A percentile compares a stretch with the other conserved stretches of the same genome.
Evolutionary conservation across 345 rosid species (phyloP).

Genomic region (Pseudoturritis turrita): DNA sequence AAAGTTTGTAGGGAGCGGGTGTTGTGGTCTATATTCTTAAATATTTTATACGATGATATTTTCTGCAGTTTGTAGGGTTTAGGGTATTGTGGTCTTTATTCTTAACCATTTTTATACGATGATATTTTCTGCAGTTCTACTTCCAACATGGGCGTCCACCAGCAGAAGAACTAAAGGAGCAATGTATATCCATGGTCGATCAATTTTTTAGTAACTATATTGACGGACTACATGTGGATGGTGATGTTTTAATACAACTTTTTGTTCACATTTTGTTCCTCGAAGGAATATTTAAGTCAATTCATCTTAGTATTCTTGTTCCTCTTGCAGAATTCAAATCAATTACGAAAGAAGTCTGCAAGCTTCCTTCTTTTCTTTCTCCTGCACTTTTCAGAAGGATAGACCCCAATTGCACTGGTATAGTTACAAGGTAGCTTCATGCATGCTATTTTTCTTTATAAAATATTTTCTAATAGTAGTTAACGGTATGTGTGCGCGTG

Average conservation of each 20-base stretch:
- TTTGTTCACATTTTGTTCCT: background rate
- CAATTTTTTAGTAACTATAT: conserved; percentile 46
- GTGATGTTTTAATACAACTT: conserved; percentile 38
- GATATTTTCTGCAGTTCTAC: conserved; percentile 59
- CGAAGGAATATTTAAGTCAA: background rate
- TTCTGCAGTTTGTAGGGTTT: background rate
- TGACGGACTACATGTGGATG: conserved; percentile 59
- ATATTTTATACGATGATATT: too few species aligned
- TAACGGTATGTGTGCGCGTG: background rate
- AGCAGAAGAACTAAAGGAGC: conserved; percentile 63
- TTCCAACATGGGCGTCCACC: conserved; percentile 80
- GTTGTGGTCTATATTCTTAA: background rate
- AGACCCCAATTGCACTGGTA: conserved; percentile 48
- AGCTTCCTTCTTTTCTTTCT: conserved; percentile 79
- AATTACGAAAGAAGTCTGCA: conserved; percentile 72
- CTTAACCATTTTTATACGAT: background rate
- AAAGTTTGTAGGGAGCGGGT: background rate
- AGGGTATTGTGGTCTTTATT: background rate
- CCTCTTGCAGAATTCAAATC: conserved; percentile 65
- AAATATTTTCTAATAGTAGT: background rate
- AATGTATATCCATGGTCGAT: conserved; percentile 49
- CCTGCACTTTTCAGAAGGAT: conserved; percentile 62
- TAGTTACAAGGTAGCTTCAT: conserved; percentile 62
- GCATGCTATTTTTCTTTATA: background rate
- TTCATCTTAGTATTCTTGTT: conserved; percentile 16